These are phyloP conservation scores for Cladobotryum mycophilum DNA, from an alignment of 2,329 filamentous ascomycete species.

Conservation along the genomic window DNA sequence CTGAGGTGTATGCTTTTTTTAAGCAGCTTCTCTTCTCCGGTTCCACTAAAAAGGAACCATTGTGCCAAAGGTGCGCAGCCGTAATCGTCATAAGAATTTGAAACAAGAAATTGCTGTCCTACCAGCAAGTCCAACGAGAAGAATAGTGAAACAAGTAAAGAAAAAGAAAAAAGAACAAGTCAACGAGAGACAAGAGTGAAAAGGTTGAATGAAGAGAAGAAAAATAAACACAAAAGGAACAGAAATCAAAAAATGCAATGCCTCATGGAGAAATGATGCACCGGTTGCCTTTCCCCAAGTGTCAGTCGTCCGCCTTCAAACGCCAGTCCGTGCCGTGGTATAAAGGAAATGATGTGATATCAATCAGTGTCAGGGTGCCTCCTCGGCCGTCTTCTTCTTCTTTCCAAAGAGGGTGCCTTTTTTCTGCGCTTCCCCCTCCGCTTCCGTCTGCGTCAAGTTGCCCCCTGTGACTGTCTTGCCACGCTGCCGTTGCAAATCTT, in stretches of 20 bases:
- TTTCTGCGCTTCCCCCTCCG: conserved; percentile 26
- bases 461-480: conserved; percentile 22
- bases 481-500: conserved; percentile 28
- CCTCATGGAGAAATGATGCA: conserved; percentile 8
- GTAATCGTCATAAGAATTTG: conserved; percentile 14
- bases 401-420: conserved; percentile 43
- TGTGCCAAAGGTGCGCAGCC: conserved; percentile 12
- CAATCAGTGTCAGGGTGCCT: conserved; percentile 1
- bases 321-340: conserved; percentile 5
- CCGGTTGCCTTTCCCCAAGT: conserved; percentile 3
- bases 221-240: neutral
- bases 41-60: conserved; percentile 8
- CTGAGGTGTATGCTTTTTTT: conserved; percentile 7
- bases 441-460: conserved; percentile 23
- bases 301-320: conserved; percentile 1
- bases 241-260: conserved; percentile 3
- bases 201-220: neutral
- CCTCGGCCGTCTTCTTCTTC: conserved; percentile 19
- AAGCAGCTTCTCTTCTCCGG: conserved; percentile 9
- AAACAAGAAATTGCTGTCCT: conserved; percentile 7
- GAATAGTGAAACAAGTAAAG: conserved; percentile 1
- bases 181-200: conserved; percentile 2
- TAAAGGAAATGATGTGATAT: conserved; percentile 10
- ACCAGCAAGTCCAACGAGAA: neutral
- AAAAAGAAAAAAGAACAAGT: conserved; percentile 5